A percentile compares a stretch with the other conserved stretches of the same genome.
phyloP scores from a whole-genome alignment of 208 protist genomes.

The Angomonas ambiguus region DNA sequence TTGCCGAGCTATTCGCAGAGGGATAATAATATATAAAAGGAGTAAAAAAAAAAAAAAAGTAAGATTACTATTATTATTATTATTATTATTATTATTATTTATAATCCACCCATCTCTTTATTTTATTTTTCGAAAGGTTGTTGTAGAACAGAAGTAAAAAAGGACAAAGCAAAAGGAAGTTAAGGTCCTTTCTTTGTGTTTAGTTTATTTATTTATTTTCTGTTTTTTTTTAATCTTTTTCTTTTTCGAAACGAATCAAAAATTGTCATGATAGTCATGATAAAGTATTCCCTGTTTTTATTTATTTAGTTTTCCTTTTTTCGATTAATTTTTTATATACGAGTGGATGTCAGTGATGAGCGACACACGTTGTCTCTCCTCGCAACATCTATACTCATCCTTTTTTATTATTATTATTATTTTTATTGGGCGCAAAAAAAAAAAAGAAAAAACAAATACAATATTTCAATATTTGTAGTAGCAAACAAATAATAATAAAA shows the following conservation, averaged over 20 bases:
- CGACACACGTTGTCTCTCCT: too few species aligned
- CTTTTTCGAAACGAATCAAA: neutral
- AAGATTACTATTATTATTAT: too few species aligned
- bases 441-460: constrained; percentile 1
- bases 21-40: constrained; percentile 16
- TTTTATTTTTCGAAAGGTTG: neutral
- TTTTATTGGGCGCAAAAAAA: neutral
- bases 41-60: too few species aligned
- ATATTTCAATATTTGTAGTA: too few species aligned
- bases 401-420: constrained; percentile 8
- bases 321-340: constrained; percentile 4
- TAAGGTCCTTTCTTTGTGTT: neutral
- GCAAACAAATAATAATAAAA: too few species aligned
- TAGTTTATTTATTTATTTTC: constrained; percentile 8
- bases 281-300: constrained; percentile 7
- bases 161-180: neutral
- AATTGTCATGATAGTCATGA: neutral
- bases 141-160: neutral
- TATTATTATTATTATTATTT: too few species aligned
- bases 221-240: constrained; percentile 16
- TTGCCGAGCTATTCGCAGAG: constrained; percentile 58
- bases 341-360: neutral
- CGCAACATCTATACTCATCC: too few species aligned
- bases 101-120: neutral
- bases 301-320: constrained; percentile 3